Conservation (phyloP, 371 early-diverging fungal species). For the Mucor plumbeus region DNA sequence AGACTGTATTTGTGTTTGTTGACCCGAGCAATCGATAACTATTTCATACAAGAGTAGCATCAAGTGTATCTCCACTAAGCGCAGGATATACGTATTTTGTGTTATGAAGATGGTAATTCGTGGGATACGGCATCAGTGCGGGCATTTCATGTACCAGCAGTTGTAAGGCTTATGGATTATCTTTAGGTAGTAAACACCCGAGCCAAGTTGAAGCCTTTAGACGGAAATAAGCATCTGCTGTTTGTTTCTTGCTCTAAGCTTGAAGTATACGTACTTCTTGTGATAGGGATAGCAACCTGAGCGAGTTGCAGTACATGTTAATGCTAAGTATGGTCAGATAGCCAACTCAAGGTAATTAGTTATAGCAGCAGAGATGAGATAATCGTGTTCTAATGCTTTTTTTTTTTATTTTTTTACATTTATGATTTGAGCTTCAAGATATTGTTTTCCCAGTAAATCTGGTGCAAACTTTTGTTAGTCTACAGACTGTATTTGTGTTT, state of each 20-base stretch:
- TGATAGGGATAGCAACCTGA: conserved; percentile 31
- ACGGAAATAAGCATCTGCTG: conserved; percentile 28
- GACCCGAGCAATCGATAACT: conserved; percentile 17
- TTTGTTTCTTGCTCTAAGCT: conserved; percentile 27
- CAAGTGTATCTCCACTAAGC: conserved; percentile 29
- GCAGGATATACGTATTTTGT: conserved; percentile 24
- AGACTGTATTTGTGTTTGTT: conserved; percentile 14
- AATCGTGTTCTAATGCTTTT: background rate
- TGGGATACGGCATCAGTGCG: conserved; percentile 23
- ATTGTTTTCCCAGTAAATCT: background rate
- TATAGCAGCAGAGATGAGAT: background rate
- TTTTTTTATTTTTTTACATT: background rate
- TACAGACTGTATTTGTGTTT: conserved; percentile 18
- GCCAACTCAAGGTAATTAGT: conserved; percentile 6
- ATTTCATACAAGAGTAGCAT: conserved; percentile 20
- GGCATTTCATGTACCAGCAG: conserved; percentile 25
- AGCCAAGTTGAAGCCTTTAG: conserved; percentile 28
- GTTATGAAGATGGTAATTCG: conserved; percentile 28
- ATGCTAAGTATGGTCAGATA: conserved; percentile 6
- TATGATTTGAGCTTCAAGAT: background rate
- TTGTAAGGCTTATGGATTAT: conserved; percentile 25
- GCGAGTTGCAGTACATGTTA: conserved; percentile 23
- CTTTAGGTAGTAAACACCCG: conserved; percentile 27
- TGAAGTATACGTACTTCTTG: conserved; percentile 26
- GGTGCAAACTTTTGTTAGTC: conserved; percentile 24